phyloP scores from a whole-genome alignment of 768 basidiomycete species.

The Gyrodon lividus region DNA sequence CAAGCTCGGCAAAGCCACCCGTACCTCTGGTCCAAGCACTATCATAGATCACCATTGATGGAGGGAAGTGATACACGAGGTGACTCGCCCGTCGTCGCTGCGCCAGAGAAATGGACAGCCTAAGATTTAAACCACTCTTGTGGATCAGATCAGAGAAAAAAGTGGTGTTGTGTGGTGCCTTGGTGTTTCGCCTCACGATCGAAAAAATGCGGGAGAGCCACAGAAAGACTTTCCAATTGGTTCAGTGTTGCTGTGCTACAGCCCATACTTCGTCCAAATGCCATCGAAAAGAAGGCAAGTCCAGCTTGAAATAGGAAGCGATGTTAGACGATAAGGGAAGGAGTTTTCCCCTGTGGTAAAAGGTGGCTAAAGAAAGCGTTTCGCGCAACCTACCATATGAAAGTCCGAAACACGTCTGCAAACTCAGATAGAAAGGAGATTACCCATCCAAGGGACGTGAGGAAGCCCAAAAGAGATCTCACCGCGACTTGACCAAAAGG shows the following conservation, averaged over 20 bases:
- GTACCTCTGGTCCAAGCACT: slow-evolving; percentile 15
- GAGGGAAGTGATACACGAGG: slow-evolving; percentile 26
- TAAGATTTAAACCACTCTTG: no score
- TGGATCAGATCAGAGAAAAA: slow-evolving; percentile 14
- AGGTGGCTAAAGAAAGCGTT: slow-evolving; percentile 23
- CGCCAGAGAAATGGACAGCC: slow-evolving; percentile 7
- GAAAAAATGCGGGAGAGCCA: slow-evolving; percentile 2
- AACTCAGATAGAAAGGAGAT: slow-evolving; percentile 29
- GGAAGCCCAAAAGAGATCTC: slow-evolving; percentile 7
- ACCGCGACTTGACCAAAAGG: slow-evolving; percentile 6
- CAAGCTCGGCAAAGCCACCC: slow-evolving; percentile 16
- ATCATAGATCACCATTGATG: slow-evolving; percentile 20
- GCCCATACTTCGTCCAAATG: slow-evolving; percentile 14
- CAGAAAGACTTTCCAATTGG: slow-evolving; percentile 19
- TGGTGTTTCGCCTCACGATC: slow-evolving; percentile 11
- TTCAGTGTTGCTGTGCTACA: slow-evolving; percentile 9
- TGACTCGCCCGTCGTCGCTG: slow-evolving; percentile 13
- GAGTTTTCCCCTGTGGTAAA: slow-evolving; percentile 14
- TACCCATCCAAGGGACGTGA: slow-evolving; percentile 11
- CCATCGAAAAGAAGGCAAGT: slow-evolving; percentile 11
- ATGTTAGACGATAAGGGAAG: slow-evolving; percentile 23
- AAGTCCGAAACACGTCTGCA: slow-evolving; percentile 31
- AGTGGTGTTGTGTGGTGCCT: slow-evolving; percentile 19
- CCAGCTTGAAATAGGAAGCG: slow-evolving; percentile 19
- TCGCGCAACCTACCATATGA: slow-evolving; percentile 27